phyloP scores from a whole-genome alignment of 768 basidiomycete species.

The Phylloporus sp. region DNA sequence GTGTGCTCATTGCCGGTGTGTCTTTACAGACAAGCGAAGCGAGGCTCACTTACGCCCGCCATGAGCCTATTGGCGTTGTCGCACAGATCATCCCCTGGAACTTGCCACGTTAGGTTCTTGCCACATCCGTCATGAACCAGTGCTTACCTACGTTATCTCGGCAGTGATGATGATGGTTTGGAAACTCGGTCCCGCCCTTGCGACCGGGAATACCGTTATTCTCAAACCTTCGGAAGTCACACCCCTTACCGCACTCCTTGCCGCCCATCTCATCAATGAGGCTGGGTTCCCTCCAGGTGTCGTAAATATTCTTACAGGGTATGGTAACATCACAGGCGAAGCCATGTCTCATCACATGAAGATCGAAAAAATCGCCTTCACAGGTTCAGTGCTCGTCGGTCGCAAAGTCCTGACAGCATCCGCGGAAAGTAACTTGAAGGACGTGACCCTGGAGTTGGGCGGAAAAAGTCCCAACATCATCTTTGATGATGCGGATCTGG shows the following conservation, averaged over 20 bases:
- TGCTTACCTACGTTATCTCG: neutral
- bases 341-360: constrained; percentile 65
- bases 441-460: constrained; percentile 56
- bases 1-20: constrained; percentile 1
- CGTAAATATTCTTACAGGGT: constrained; percentile 72
- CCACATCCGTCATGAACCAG: neutral
- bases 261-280: constrained; percentile 51
- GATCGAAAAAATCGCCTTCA: constrained; percentile 80
- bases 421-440: constrained; percentile 79
- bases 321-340: constrained; percentile 64
- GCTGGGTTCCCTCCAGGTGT: constrained; percentile 80
- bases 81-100: constrained; percentile 68
- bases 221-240: constrained; percentile 83
- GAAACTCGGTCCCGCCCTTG: constrained; percentile 76
- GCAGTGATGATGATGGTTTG: constrained; percentile 30
- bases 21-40: constrained; percentile 25
- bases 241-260: constrained; percentile 57
- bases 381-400: constrained; percentile 77
- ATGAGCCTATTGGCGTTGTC: constrained; percentile 24
- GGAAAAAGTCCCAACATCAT: constrained; percentile 49
- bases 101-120: constrained; percentile 41
- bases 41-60: constrained; percentile 14
- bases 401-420: constrained; percentile 77
- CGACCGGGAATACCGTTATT: constrained; percentile 73
- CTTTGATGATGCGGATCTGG: constrained; percentile 45